These are phyloP conservation scores for Skeletonema grethae DNA, from an alignment of 108 stramenopile species.

Conservation along the genomic window DNA sequence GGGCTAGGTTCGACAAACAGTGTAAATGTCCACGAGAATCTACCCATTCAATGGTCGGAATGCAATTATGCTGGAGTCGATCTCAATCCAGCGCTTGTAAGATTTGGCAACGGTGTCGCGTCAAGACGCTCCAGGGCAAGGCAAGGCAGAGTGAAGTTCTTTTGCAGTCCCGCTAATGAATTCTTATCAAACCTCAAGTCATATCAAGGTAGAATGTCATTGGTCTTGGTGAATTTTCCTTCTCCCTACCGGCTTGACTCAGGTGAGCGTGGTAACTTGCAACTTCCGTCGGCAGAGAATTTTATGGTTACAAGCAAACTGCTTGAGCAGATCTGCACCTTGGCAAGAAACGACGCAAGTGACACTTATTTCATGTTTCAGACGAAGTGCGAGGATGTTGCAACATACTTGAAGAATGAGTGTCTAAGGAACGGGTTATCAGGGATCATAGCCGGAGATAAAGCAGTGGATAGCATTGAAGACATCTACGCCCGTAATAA, in stretches of 20 bases:
- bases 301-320: slow-evolving; percentile 40
- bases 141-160: slow-evolving; percentile 29
- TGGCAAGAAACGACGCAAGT: slow-evolving; percentile 7
- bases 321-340: slow-evolving; percentile 16
- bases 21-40: neutral
- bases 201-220: slow-evolving; percentile 19
- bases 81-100: slow-evolving; percentile 34
- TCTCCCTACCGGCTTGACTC: slow-evolving; percentile 31
- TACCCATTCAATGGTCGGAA: slow-evolving; percentile 32
- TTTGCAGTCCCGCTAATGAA: slow-evolving; percentile 27
- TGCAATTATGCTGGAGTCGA: slow-evolving; percentile 46
- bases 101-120: slow-evolving; percentile 39
- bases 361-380: slow-evolving; percentile 33
- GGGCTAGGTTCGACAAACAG: slow-evolving; percentile 20
- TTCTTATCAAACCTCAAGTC: slow-evolving; percentile 22
- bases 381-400: slow-evolving; percentile 50
- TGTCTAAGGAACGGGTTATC: slow-evolving; percentile 11
- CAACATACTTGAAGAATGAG: slow-evolving; percentile 28
- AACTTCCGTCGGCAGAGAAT: slow-evolving; percentile 25
- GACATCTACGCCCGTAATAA: slow-evolving; percentile 6
- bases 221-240: slow-evolving; percentile 45
- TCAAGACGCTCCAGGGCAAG: slow-evolving; percentile 20
- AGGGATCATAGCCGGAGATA: slow-evolving; percentile 6
- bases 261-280: slow-evolving; percentile 24
- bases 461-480: slow-evolving; percentile 31